Base-by-base conservation (phyloP, 148 eudicot genomes). In the Chenopodium berlandieri region DNA sequence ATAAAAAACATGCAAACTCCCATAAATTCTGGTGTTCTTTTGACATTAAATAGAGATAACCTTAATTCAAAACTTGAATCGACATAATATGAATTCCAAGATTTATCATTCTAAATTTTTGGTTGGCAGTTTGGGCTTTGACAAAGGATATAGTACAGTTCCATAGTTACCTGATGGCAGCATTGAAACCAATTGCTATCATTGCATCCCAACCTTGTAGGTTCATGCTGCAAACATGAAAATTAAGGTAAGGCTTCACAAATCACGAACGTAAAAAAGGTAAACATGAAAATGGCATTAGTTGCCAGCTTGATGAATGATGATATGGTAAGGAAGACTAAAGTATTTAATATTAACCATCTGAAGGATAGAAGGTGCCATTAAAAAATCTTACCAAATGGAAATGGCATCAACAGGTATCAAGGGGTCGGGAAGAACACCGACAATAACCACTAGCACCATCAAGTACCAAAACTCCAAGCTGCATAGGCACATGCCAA, bases 381-480 rank as follows among this genome's bases (percentile, higher is more conserved):
- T 25, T 23, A n/a, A 2, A 54, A 30, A 62, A 73, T 14, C 63
- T 58, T 69, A 82, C 87, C 87, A 85, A 48, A 85, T 85, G 76
- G 87, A 85, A 78, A 93, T 87, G 73, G 95, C 97, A 81, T 93
- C 97, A 46, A 93, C 97, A 1, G 95, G 86, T 69, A 93, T 80
- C 78, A 91, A 76, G 78, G 97, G 92, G 78, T 93, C 84, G 10
- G 75, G 64, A 79, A 93, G 84, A 81, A 89, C 87, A 23, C 97
- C 97, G 2, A 90, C 86, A 71, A 93, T 86, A 66, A 93, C 94
- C 34, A 93, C 83, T 13, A 93, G 73, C 83, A 89, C 60, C 95
- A 92, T 93, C 83, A 93, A 85, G 84, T 93, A 93, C 97, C 95
- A 93, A 69, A 89, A 89, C 88, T 93, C 97, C 92, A 93, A 89